Percentiles rank a stretch among this genome's conserved stretches.
phyloP scores from a whole-genome alignment of 495 filamentous ascomycete genomes.

The Entonaema liquescens region DNA sequence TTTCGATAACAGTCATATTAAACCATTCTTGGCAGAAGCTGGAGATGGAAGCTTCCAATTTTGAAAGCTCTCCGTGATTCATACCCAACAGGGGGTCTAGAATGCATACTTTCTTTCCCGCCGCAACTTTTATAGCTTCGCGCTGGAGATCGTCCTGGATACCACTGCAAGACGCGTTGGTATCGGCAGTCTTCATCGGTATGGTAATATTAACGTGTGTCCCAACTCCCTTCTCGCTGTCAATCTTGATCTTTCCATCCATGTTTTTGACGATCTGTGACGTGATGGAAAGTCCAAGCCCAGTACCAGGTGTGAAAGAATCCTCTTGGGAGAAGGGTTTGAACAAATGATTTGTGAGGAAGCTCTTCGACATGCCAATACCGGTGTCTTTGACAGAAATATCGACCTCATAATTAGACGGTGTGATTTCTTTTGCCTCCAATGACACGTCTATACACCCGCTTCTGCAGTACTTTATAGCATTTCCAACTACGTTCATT shows the following conservation, averaged over 20 bases:
- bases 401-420: slow-evolving; percentile 44
- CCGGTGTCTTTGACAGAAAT: slow-evolving; percentile 71
- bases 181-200: slow-evolving; percentile 19
- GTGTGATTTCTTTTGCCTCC: slow-evolving; percentile 36
- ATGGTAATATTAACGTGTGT: slow-evolving; percentile 36
- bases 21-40: slow-evolving; percentile 38
- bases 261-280: slow-evolving; percentile 70
- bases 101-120: slow-evolving; percentile 32
- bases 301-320: slow-evolving; percentile 69
- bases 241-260: slow-evolving; percentile 66
- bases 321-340: slow-evolving; percentile 79
- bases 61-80: slow-evolving; percentile 3
- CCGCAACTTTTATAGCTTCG: slow-evolving; percentile 12
- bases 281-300: slow-evolving; percentile 75
- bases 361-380: slow-evolving; percentile 73
- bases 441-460: slow-evolving; percentile 73
- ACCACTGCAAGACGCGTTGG: background rate
- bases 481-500: slow-evolving; percentile 85
- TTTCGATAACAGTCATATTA: slow-evolving; percentile 33
- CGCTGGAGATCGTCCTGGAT: slow-evolving; percentile 14
- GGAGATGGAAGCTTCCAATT: slow-evolving; percentile 34
- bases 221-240: slow-evolving; percentile 51
- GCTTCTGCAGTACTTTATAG: slow-evolving; percentile 77
- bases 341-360: slow-evolving; percentile 71
- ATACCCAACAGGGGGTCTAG: slow-evolving; percentile 9